Evolutionary conservation across 331 rosid genomes (phyloP).

Genomic region (Spiraea crenata): DNA sequence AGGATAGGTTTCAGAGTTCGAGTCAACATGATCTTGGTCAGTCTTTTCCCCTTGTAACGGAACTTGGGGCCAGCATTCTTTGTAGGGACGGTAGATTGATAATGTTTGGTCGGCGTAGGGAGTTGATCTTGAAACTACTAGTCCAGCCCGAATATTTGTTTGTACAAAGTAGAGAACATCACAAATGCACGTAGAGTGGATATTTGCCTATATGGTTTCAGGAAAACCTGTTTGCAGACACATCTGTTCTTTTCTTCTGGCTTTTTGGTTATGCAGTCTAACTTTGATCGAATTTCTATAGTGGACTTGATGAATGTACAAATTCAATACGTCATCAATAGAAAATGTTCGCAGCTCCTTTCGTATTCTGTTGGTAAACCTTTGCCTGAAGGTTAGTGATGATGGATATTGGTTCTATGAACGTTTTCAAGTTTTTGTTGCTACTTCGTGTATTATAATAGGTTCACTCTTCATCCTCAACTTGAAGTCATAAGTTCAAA

Average conservation of each 20-base stretch:
- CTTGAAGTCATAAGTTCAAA: too few relatives aligned
- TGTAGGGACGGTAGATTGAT: constrained; percentile 34
- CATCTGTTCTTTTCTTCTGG: neutral
- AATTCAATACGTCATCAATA: neutral
- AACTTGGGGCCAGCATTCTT: constrained; percentile 33
- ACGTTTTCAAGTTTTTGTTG: too few relatives aligned
- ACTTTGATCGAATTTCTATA: neutral
- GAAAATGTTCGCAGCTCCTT: neutral
- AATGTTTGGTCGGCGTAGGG: constrained; percentile 32
- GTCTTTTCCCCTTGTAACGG: constrained; percentile 27
- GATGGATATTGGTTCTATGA: too few relatives aligned
- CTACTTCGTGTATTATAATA: too few relatives aligned
- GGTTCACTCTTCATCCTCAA: too few relatives aligned
- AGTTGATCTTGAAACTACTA: constrained; percentile 22
- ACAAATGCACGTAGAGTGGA: constrained; percentile 12
- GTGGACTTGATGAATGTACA: neutral
- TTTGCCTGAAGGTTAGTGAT: too few relatives aligned
- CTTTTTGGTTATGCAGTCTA: neutral
- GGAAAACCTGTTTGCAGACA: neutral
- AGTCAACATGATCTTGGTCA: constrained; percentile 27
- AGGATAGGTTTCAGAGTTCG: constrained; percentile 45
- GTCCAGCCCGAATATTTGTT: neutral
- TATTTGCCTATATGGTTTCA: neutral
- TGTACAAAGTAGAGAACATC: constrained; percentile 22
- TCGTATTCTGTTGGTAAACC: too few relatives aligned